phyloP scores from a whole-genome alignment of 2,329 filamentous ascomycete genomes.

The Cytospora piceae region DNA sequence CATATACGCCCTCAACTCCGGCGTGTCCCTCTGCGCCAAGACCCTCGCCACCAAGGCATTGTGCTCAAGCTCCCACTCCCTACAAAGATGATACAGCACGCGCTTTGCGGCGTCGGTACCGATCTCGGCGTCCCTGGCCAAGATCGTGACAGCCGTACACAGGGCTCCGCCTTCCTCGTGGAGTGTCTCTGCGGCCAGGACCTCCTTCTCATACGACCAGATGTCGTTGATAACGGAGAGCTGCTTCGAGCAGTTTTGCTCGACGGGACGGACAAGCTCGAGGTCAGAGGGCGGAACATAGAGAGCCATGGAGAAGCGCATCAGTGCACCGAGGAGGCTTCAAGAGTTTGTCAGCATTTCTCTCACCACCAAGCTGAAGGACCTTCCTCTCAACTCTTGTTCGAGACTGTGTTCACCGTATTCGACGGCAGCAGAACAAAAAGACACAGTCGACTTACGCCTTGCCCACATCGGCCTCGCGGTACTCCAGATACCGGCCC shows the following conservation, averaged over 20 bases:
- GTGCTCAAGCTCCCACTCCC: constrained; percentile 32
- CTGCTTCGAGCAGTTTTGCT: constrained; percentile 43
- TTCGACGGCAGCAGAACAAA: too few species aligned
- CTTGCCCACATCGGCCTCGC: constrained; percentile 45
- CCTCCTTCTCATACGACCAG: constrained; percentile 46
- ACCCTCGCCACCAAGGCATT: constrained; percentile 27
- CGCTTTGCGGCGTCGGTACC: constrained; percentile 27
- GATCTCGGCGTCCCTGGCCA: constrained; percentile 36
- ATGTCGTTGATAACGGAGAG: constrained; percentile 48
- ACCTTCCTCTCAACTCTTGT: too few species aligned
- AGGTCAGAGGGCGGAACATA: constrained; percentile 38
- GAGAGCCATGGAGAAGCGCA: constrained; percentile 44
- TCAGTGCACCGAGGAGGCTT: constrained; percentile 41
- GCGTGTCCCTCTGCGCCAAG: not conserved
- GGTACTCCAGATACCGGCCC: constrained; percentile 43
- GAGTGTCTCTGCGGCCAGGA: constrained; percentile 23
- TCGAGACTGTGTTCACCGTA: too few species aligned
- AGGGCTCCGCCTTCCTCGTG: constrained; percentile 36
- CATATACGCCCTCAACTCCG: constrained; percentile 35
- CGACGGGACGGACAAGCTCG: constrained; percentile 33
- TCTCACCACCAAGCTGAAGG: too few species aligned
- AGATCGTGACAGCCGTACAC: constrained; percentile 39
- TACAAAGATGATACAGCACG: constrained; percentile 24
- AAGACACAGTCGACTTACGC: constrained; percentile 37
- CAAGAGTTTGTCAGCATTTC: not conserved